A percentile compares a stretch with the other conserved stretches of the same genome.
phyloP scores from a whole-genome alignment of 768 basidiomycete species.

The Lentinula sp. region DNA sequence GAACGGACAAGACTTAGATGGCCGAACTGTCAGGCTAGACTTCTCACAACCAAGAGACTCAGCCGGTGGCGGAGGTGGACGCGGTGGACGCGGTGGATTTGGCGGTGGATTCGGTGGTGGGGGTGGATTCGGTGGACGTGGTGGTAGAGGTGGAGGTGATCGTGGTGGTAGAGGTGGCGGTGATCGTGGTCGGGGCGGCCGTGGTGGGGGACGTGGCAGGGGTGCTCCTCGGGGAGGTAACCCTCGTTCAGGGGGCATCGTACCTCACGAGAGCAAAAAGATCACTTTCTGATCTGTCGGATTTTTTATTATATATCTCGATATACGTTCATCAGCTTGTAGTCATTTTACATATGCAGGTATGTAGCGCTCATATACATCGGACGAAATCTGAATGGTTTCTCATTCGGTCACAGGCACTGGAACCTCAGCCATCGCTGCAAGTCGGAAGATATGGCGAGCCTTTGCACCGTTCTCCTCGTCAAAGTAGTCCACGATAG shows the following conservation, averaged over 20 bases:
- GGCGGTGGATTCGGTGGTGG: constrained; percentile 23
- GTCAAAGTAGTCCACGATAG: constrained; percentile 14
- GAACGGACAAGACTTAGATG: constrained; percentile 72
- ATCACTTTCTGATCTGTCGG: constrained; percentile 40
- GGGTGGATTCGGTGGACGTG: constrained; percentile 29
- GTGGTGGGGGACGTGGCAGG: constrained; percentile 36
- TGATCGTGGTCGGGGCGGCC: constrained; percentile 34
- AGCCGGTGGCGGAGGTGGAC: constrained; percentile 43
- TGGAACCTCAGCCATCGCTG: constrained; percentile 16
- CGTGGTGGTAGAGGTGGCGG: constrained; percentile 33
- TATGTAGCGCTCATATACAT: no score
- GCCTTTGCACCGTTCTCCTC: constrained; percentile 12
- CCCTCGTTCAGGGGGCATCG: constrained; percentile 59
- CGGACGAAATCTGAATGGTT: neutral
- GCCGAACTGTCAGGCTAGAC: constrained; percentile 77
- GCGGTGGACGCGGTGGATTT: constrained; percentile 27
- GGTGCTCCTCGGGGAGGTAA: constrained; percentile 40
- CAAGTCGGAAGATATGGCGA: constrained; percentile 15
- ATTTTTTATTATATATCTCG: neutral
- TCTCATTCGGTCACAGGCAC: constrained; percentile 8
- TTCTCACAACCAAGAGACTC: constrained; percentile 77
- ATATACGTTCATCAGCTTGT: neutral
- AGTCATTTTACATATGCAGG: neutral
- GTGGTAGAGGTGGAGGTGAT: constrained; percentile 35
- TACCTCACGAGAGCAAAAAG: constrained; percentile 50